Conservation (phyloP, 2,329 filamentous ascomycete species). For the Sodiomyces alkalinus region DNA sequence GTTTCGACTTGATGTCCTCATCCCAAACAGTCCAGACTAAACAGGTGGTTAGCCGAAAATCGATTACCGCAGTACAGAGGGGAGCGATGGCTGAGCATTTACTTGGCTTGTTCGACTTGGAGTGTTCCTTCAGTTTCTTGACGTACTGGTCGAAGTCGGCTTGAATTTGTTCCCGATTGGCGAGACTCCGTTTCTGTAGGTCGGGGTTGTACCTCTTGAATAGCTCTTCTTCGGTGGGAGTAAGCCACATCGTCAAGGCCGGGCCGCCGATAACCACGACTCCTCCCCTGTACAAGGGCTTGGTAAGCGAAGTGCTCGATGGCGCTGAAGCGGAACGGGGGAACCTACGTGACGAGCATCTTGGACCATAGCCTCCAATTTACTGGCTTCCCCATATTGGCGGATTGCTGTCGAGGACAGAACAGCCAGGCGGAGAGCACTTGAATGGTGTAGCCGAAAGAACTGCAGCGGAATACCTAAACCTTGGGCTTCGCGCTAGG, state of each 20-base stretch:
- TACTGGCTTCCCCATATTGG: conserved; percentile 23
- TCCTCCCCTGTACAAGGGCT: conserved; percentile 42
- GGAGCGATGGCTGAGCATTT: conserved; percentile 19
- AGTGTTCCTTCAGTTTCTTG: conserved; percentile 67
- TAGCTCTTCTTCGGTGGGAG: conserved; percentile 81
- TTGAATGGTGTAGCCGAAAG: too few species aligned
- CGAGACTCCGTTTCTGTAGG: conserved; percentile 76
- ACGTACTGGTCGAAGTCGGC: conserved; percentile 88
- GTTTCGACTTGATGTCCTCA: conserved; percentile 28
- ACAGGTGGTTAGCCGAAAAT: neutral
- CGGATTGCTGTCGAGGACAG: too few species aligned
- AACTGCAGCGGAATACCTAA: too few species aligned
- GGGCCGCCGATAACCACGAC: conserved; percentile 70
- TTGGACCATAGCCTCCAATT: conserved; percentile 50
- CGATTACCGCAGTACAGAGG: neutral
- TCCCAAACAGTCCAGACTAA: conserved; percentile 36
- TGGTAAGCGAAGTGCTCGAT: conserved; percentile 3
- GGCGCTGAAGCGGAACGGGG: conserved; percentile 1
- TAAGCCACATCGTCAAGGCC: conserved; percentile 62
- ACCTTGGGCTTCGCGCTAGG: too few species aligned
- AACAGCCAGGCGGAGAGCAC: too few species aligned
- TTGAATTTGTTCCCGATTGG: conserved; percentile 57
- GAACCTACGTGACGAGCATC: conserved; percentile 52
- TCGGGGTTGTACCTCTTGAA: conserved; percentile 90
- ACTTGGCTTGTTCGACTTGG: conserved; percentile 87